Conservation (phyloP, 108 stramenopile species). For the Discostella stelligeroides region DNA sequence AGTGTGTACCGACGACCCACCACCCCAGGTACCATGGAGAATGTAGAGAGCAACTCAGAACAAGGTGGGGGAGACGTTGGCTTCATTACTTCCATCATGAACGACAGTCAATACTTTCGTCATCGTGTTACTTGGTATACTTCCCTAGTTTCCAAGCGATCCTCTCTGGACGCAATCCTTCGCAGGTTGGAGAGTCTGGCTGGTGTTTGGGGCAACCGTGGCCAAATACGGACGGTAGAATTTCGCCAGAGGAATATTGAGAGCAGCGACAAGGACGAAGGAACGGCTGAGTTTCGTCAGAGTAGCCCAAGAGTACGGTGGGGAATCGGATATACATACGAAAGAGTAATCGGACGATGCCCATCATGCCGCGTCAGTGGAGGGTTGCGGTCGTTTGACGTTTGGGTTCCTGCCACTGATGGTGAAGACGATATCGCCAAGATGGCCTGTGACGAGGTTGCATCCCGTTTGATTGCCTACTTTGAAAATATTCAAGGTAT, state of each 20-base stretch:
- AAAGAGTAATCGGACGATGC: slow-evolving; percentile 41
- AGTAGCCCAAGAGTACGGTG: slow-evolving; percentile 70
- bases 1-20: slow-evolving; percentile 62
- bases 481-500: slow-evolving; percentile 15
- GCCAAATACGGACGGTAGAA: slow-evolving; percentile 73
- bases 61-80: slow-evolving; percentile 61
- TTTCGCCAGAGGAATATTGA: slow-evolving; percentile 82
- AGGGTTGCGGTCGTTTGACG: slow-evolving; percentile 32
- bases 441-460: slow-evolving; percentile 24
- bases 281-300: neutral
- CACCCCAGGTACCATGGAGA: slow-evolving; percentile 57
- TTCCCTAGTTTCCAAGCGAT: slow-evolving; percentile 79
- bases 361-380: slow-evolving; percentile 22
- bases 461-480: slow-evolving; percentile 23
- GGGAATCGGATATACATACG: slow-evolving; percentile 92
- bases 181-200: slow-evolving; percentile 55
- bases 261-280: neutral
- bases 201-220: slow-evolving; percentile 54
- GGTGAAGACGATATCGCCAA: slow-evolving; percentile 1
- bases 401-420: slow-evolving; percentile 10
- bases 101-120: slow-evolving; percentile 61
- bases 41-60: too few relatives aligned
- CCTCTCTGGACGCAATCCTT: slow-evolving; percentile 39
- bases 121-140: slow-evolving; percentile 77
- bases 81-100: slow-evolving; percentile 53